Evolutionary conservation across 2,329 filamentous ascomycete species (phyloP).

Genomic region (Cryphonectria carpinicola): DNA sequence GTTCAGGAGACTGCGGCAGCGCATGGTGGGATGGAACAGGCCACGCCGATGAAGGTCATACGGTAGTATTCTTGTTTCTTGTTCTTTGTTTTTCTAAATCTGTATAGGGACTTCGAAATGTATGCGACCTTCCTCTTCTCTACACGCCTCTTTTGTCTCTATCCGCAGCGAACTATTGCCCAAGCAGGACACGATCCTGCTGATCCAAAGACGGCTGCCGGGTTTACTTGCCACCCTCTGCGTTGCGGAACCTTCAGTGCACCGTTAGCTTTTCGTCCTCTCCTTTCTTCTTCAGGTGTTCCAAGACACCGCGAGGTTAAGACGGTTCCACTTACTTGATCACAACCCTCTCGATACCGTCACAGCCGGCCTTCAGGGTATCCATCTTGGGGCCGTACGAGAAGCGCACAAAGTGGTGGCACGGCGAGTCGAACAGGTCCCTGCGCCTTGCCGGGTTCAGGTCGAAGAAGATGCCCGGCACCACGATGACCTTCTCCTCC

Average conservation of each 20-base stretch:
- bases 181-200: neutral
- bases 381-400: constrained; percentile 86
- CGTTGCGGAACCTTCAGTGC: constrained; percentile 4
- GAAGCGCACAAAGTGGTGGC: constrained; percentile 87
- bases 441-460: constrained; percentile 87
- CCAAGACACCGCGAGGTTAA: neutral
- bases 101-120: neutral
- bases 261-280: neutral
- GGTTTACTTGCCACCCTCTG: neutral
- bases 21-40: neutral
- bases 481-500: constrained; percentile 92
- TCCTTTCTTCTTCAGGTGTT: neutral
- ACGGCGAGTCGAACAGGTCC: constrained; percentile 92
- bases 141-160: neutral
- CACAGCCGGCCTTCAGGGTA: constrained; percentile 74
- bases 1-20: neutral
- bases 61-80: neutral
- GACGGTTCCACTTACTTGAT: constrained; percentile 58
- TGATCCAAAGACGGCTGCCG: neutral
- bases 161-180: neutral
- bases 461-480: constrained; percentile 98
- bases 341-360: constrained; percentile 83
- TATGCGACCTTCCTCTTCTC: neutral
- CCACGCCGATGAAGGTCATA: neutral
- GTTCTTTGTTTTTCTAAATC: neutral